Base-by-base conservation (phyloP, 2,329 filamentous ascomycete genomes). In the Diplodia scrobiculata region DNA sequence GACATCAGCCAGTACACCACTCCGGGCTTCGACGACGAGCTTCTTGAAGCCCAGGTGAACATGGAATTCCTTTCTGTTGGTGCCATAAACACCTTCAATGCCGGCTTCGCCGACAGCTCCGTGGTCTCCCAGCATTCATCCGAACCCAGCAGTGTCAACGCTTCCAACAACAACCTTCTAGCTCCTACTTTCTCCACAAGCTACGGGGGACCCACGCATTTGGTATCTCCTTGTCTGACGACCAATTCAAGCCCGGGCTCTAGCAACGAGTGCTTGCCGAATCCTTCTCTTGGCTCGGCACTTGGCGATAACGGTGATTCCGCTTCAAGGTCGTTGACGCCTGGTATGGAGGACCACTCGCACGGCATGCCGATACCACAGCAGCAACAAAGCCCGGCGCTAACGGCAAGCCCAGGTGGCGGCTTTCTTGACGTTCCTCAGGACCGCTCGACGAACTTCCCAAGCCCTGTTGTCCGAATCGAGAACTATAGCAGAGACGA, bases 391-490 rank as follows among this genome's bases (percentile, higher is more conserved):
- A 78, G 76, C 64, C 76, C 76, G n/a, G 73, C 76, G 29, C 67
- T 77, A 65, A 78, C 76, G 7, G 76, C 75, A 63, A 78, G 75
- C 51, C 74, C 76, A 29, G 71, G 73, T 36, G 72, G 71, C n/a
- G 65, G 67, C 52, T 69, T 70, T n/a, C 65, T 73, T 38, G 71
- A 68, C 11, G 73, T 75, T 34, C 68, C 71, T 21, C 72, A 73
- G 60, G 71, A 73, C 25, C 71, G 72, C 29, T 67, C 71, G 29
- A 66, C 71, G n/a, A 75, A 77, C 64, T 67, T 78, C 36, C 73
- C 74, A 17, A 78, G 76, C 67, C 77, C 77, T 17, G 77, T 78
- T 53, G 75, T 78, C n/a, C 72, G 75, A 19, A 73, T 79, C 9
- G 75, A 78, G 67, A 73, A 77, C 34, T 78, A 73, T 65, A 74